Base-by-base conservation (phyloP, 352 stramenopile genomes). In the Globisporangium spiculum region DNA sequence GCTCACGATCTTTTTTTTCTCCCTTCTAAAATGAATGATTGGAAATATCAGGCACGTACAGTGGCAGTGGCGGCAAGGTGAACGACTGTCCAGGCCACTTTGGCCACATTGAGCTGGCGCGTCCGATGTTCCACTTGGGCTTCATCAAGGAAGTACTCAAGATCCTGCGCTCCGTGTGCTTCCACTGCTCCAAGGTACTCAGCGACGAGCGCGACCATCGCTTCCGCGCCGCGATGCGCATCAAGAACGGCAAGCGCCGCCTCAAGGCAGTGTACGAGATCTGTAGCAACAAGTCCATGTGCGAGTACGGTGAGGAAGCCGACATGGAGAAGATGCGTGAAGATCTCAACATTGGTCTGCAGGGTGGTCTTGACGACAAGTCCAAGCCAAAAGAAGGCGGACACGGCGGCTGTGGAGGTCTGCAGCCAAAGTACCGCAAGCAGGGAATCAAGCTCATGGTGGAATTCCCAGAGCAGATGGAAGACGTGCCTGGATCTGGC, bases 71-170 rank as follows among this genome's bases (percentile, higher is more conserved):
- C 55, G 84, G 96, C 63, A 97, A 98, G 61, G 96, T 98, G 72
- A 98, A 99, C 67, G 97, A 98, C 71, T 98, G 98, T 72, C 98
- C 97, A 3, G 98, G 98, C 60, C 98, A 99, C 78, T 99, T 99
- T 81, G 98, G 98, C 44, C 98, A 99, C 84, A 98, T 99, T 75
- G 96, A 99, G 72, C 77, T 99, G 38, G 96, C 97, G 54, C 75
- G 91, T 14, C 96, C 97, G 52, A 98, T 99, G 75, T 99, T 98
- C 77, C 97, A 99, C 79, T 84, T 98, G 72, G 97, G 97, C 10
- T 99, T 99, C 73, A 93, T 99, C 67, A 97, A 99, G 73, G 85
- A 98, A 41, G 94, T 97, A 38, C 76, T 98, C 22, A 98, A 98
- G 83, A 91, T 97, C 52, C 72, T 98, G 64, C 85, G 89, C 7